Evolutionary conservation across 164 flowering plant genomes (phyloP).

Genomic region (Chimonanthus praecox): DNA sequence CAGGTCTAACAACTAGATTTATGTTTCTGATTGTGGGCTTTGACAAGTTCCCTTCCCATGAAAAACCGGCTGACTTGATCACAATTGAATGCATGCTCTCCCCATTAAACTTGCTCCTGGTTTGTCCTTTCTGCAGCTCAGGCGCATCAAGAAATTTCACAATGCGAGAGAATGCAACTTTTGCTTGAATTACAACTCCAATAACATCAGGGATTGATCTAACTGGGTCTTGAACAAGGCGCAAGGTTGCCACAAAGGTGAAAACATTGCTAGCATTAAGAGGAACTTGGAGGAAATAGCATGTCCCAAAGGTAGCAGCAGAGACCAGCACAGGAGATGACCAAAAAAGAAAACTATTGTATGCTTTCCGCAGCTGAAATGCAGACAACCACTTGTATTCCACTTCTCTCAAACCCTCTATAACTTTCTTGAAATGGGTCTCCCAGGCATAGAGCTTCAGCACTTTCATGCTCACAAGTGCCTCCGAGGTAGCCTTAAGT

Average conservation of each 20-base stretch:
- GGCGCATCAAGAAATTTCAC: conserved; percentile 54
- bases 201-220: conserved; percentile 50
- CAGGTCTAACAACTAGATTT: conserved; percentile 33
- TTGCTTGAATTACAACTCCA: conserved; percentile 49
- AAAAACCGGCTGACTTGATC: conserved; percentile 28
- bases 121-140: conserved; percentile 34
- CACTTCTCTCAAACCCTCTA: conserved; percentile 35
- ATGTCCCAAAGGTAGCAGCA: conserved; percentile 54
- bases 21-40: conserved; percentile 43
- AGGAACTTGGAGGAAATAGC: conserved; percentile 50
- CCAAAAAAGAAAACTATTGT: conserved; percentile 54
- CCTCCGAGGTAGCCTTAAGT: conserved; percentile 49
- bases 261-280: conserved; percentile 62
- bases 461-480: conserved; percentile 57
- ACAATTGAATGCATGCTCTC: conserved; percentile 20
- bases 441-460: conserved; percentile 78
- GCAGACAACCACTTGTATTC: conserved; percentile 55
- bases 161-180: conserved; percentile 48
- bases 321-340: conserved; percentile 60
- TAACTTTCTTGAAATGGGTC: conserved; percentile 44
- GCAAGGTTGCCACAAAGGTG: conserved; percentile 71
- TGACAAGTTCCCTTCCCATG: conserved; percentile 42
- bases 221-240: conserved; percentile 68
- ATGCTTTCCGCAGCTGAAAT: conserved; percentile 40
- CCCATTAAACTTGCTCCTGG: conserved; percentile 10